Evolutionary conservation across 2,329 filamentous ascomycete genomes (phyloP).

Genomic region (Pseudogymnoascus sp.): DNA sequence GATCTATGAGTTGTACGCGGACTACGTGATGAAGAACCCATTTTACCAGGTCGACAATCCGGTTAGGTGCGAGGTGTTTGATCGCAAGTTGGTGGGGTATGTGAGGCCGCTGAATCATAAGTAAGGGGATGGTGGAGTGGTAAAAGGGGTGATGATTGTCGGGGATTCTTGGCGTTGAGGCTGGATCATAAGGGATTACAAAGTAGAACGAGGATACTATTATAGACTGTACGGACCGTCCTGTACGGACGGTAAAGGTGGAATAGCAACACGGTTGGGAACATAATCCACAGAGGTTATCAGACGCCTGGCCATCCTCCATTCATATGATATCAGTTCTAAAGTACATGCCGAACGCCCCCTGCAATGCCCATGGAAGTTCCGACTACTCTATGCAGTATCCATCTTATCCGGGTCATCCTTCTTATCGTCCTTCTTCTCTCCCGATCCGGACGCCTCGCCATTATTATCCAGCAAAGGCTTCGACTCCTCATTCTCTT

Average conservation of each 20-base stretch:
- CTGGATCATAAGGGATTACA: constrained; percentile 3
- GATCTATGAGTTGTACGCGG: constrained; percentile 90
- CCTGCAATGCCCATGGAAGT: constrained; percentile 22
- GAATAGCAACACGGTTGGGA: constrained; percentile 2
- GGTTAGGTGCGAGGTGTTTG: constrained; percentile 88
- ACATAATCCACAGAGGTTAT: neutral
- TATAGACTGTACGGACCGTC: neutral
- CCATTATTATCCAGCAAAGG: constrained; percentile 57
- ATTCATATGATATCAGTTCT: constrained; percentile 23
- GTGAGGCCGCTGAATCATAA: constrained; percentile 63
- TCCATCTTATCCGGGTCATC: constrained; percentile 78
- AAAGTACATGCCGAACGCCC: constrained; percentile 28
- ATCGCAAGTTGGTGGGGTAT: constrained; percentile 74
- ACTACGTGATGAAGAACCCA: constrained; percentile 99
- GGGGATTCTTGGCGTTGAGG: neutral
- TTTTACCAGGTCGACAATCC: constrained; percentile 99
- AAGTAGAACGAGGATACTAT: constrained; percentile 6
- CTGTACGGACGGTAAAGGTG: neutral
- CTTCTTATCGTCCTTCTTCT: constrained; percentile 41
- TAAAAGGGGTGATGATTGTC: neutral
- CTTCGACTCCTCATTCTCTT: constrained; percentile 60
- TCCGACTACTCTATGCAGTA: constrained; percentile 51
- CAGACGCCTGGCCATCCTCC: neutral
- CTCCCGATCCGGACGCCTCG: constrained; percentile 53
- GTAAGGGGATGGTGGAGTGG: constrained; percentile 33